These are phyloP conservation scores for Leishmania guyanensis DNA, from an alignment of 208 protist species.

Conservation along the genomic window DNA sequence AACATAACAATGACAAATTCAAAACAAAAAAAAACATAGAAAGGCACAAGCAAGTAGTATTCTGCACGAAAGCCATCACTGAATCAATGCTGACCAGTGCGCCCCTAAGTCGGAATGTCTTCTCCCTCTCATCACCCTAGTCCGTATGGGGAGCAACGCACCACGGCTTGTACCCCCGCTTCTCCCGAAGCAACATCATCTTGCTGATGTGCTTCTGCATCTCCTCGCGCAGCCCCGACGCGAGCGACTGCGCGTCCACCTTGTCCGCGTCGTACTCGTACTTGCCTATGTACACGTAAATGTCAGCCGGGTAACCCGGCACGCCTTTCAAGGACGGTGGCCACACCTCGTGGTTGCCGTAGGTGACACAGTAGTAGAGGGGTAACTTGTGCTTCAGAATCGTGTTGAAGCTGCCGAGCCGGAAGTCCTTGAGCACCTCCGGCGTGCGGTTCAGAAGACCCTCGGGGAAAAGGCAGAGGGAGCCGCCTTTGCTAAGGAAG, in stretches of 20 bases:
- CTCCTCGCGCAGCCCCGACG: slow-evolving; percentile 50
- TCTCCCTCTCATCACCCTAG: neutral
- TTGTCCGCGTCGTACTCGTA: slow-evolving; percentile 63
- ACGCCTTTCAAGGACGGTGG: slow-evolving; percentile 46
- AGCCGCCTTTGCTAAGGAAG: slow-evolving; percentile 60
- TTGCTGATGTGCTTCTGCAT: slow-evolving; percentile 79
- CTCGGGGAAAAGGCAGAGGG: slow-evolving; percentile 86
- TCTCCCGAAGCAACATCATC: slow-evolving; percentile 48
- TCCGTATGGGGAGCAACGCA: slow-evolving; percentile 18
- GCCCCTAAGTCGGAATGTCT: neutral
- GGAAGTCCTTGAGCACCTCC: slow-evolving; percentile 79
- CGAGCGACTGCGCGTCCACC: slow-evolving; percentile 48
- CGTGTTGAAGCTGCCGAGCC: slow-evolving; percentile 79
- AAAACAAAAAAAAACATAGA: neutral
- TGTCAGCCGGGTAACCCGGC: slow-evolving; percentile 75
- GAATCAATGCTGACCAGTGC: neutral
- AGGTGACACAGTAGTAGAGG: slow-evolving; percentile 80
- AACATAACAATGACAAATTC: neutral
- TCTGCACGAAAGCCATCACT: neutral
- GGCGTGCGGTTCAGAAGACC: slow-evolving; percentile 83
- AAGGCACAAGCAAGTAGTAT: neutral
- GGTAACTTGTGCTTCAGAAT: slow-evolving; percentile 63
- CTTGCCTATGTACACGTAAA: slow-evolving; percentile 81
- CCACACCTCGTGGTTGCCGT: slow-evolving; percentile 86
- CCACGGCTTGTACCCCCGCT: slow-evolving; percentile 48